Percentiles rank a stretch among this genome's conserved stretches.
phyloP scores from a whole-genome alignment of 169 alveolate genomes.

The Pseudocohnilembus persalinus region DNA sequence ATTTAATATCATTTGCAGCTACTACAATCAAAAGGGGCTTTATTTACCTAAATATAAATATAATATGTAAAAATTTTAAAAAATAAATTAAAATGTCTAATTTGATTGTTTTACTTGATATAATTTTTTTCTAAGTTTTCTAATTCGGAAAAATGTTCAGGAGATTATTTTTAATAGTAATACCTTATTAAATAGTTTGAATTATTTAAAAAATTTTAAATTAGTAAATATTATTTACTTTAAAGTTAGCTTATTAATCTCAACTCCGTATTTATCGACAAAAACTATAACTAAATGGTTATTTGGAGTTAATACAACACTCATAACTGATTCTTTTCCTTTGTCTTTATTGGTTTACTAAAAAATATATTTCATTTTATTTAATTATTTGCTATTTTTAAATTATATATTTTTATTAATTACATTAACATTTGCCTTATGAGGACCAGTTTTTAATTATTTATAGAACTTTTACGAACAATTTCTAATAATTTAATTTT shows the following conservation, averaged over 20 bases:
- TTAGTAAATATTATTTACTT: not conserved
- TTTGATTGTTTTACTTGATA: not conserved
- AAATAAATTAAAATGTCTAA: not conserved
- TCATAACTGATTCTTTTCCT: not conserved
- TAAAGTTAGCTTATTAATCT: not conserved
- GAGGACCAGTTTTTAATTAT: not conserved
- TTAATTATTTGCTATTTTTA: no score
- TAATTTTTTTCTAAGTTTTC: not conserved
- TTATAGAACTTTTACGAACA: not conserved
- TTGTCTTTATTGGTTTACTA: not conserved
- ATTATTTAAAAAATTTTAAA: not conserved
- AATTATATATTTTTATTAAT: no score
- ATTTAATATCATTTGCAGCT: slow-evolving; percentile 4
- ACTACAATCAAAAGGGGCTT: not conserved
- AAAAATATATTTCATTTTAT: no score
- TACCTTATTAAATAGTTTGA: not conserved
- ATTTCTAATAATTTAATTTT: no score
- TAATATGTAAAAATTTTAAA: no score
- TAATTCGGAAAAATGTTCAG: not conserved
- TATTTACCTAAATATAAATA: not conserved
- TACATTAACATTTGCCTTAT: not conserved
- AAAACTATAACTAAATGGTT: not conserved
- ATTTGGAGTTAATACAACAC: not conserved
- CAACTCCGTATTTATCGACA: not conserved
- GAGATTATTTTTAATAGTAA: not conserved